Base-by-base conservation (phyloP, 495 filamentous ascomycete genomes). In the Massariosphaeria phaeospora region DNA sequence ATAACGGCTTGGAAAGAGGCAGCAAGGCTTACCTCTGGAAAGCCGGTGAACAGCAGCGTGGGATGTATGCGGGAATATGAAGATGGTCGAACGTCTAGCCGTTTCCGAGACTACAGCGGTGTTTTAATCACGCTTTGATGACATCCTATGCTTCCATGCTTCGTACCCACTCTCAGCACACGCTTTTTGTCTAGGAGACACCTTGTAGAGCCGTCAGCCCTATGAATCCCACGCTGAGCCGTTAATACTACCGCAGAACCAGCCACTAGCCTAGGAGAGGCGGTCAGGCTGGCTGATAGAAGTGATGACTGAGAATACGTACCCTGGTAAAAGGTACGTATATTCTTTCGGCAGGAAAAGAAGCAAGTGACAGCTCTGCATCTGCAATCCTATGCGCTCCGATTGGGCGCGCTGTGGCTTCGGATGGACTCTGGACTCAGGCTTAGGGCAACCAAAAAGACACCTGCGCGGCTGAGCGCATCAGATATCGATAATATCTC, bases 71-170 rank as follows among this genome's bases (percentile, higher is more conserved):
- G 36, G 36, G 10, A 20, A 7, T 12, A 20, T 21, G 44, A 31
- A n/a, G 11, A 18, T 34, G 44, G 10, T 2, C 29, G 17, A 44
- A 43, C n/a, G 48, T 52, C 25, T 41, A 45, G 29, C 44, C 52
- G 43, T 55, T 55, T 48, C 35, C 20, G 23, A 55, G 33, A 2
- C 36, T 57, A 57, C 53, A 21, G 20, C 34, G 53, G 25, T 41
- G 53, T 23, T 31, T 57, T n/a, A 7, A 50, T 48, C 44, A 57
- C 53, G 53, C 53, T 23, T 41, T 50, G 53, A 21, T 36, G 21
- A 35, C n/a, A 6, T 34, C 34, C 53, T 26, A 42, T 9, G n/a
- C 18, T 23, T 44, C 26, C 34, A 3, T 7, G 27, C 10, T 17
- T n/a, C n/a, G 17, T 10, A 7, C 17, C 7, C 17, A 20, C 36